Base-by-base conservation (phyloP, 257 asterid genomes). In the Nemophila menziesii region DNA sequence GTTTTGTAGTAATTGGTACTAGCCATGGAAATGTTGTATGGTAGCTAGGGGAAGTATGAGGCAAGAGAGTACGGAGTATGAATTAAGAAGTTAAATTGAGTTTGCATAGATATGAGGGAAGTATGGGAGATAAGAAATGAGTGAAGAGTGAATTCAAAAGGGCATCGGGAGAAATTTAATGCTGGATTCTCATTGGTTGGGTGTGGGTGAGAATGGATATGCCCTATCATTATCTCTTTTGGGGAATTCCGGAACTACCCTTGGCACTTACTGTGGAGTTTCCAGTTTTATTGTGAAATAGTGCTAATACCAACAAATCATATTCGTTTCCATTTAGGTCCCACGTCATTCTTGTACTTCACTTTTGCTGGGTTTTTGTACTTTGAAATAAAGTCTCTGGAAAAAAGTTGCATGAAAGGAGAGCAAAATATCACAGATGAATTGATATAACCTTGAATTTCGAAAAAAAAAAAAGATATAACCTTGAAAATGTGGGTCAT, bases 111-210 rank as follows among this genome's bases (percentile, higher is more conserved):
- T 13, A 39, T 13, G 10, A 6, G 26, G 18, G 22, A 16, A 11
- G 10, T 4, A 0, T 5, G 60, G 27, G 66, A 51, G 95, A 80
- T 80, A 78, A 77, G 93, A 67, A 66, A 71, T 53, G 77, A 64
- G 92, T 74, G 92, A 61, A 74, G 49, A 50, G 43, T 29, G 77
- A 54, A 63, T 57, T 50, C 52, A 52, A 55, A 41, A 41, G 44
- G 66, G 62, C 55, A 68, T 54, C 80, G 24, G 3, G 22, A 54
- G 36, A 57, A 69, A 79, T 63, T 45, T 38, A 64, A 62, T 55
- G 72, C 11, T 48, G 48, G 54, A 37, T 22, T 64, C 43, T 80
- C 70, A 82, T 87, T 87, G 97, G 95, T 44, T 67, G 22, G 12
- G 10, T 27, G 16, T 16, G 65, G 59, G 54, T 59, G 65, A 59